phyloP scores from a whole-genome alignment of 129 eudicot species.

The Arctium lappa region DNA sequence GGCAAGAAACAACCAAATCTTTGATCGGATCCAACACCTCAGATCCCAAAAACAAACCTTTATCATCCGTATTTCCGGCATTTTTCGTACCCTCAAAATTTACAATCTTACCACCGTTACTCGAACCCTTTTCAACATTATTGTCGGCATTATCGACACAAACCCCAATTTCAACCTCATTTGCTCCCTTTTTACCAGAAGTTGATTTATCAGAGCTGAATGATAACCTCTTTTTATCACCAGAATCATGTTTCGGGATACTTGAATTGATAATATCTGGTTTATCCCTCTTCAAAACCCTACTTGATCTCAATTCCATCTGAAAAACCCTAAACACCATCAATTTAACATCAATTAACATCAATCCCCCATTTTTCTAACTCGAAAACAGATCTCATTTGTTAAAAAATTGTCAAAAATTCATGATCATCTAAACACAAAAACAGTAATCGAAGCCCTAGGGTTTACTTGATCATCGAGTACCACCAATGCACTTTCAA shows the following conservation, averaged over 20 bases:
- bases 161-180: conserved; percentile 12
- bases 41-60: conserved; percentile 24
- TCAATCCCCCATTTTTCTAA: neutral
- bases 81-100: neutral
- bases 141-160: conserved; percentile 7
- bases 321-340: conserved; percentile 20
- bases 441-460: conserved; percentile 9
- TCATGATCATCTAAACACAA: neutral
- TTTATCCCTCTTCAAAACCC: conserved; percentile 18
- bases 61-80: conserved; percentile 6
- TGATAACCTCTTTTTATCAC: neutral
- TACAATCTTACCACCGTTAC: neutral
- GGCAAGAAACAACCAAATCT: conserved; percentile 18
- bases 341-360: conserved; percentile 19
- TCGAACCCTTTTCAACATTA: conserved; percentile 1
- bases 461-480: conserved; percentile 2
- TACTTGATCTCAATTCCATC: conserved; percentile 34
- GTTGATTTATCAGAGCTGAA: neutral
- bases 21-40: conserved; percentile 18
- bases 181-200: conserved; percentile 11
- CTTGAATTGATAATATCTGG: neutral
- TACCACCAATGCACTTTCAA: conserved; percentile 23
- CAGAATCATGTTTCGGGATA: neutral
- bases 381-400: neutral
- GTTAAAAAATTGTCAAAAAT: neutral